Percentiles rank a stretch among this genome's conserved stretches.
Conservation (phyloP, 164 flowering plant species). For the Nymphaea thermarum region DNA sequence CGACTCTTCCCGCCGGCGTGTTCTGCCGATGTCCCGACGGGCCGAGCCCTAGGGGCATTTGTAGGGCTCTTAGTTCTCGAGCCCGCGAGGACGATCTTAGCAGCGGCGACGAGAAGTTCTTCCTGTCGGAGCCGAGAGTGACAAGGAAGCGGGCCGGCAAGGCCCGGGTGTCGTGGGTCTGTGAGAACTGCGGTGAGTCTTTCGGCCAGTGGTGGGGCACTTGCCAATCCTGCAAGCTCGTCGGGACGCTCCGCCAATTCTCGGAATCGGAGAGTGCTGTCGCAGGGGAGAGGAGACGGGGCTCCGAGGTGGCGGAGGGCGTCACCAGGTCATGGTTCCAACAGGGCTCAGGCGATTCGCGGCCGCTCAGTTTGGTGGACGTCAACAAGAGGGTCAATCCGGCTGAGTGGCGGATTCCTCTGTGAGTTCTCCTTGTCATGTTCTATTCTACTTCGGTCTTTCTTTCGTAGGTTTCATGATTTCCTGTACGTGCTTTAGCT, state of each 20-base stretch:
- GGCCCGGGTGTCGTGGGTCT: slow-evolving; percentile 40
- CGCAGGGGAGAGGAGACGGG: slow-evolving; percentile 14
- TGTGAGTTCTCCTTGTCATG: slow-evolving; percentile 31
- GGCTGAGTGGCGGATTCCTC: slow-evolving; percentile 51
- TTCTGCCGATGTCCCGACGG: too few species aligned
- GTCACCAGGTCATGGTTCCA: slow-evolving; percentile 47
- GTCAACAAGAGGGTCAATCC: slow-evolving; percentile 43
- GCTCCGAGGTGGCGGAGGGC: slow-evolving; percentile 32
- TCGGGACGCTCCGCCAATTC: slow-evolving; percentile 41
- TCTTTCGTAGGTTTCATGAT: too few species aligned
- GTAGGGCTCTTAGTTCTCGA: too few species aligned
- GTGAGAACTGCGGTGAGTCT: slow-evolving; percentile 55
- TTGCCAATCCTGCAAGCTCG: slow-evolving; percentile 35
- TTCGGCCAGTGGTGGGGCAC: slow-evolving; percentile 87
- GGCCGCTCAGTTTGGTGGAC: slow-evolving; percentile 53
- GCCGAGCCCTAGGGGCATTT: slow-evolving; percentile 4
- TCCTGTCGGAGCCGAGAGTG: too few species aligned
- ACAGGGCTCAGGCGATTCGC: slow-evolving; percentile 12
- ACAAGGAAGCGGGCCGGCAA: slow-evolving; percentile 33
- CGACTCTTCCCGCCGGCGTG: too few species aligned
- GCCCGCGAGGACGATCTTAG: too few species aligned
- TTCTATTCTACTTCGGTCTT: too few species aligned
- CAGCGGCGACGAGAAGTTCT: too few species aligned
- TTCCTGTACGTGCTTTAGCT: too few species aligned
- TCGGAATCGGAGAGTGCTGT: slow-evolving; percentile 9